Base-by-base conservation (phyloP, 352 stramenopile species). In the Elongisporangium prolatum region DNA sequence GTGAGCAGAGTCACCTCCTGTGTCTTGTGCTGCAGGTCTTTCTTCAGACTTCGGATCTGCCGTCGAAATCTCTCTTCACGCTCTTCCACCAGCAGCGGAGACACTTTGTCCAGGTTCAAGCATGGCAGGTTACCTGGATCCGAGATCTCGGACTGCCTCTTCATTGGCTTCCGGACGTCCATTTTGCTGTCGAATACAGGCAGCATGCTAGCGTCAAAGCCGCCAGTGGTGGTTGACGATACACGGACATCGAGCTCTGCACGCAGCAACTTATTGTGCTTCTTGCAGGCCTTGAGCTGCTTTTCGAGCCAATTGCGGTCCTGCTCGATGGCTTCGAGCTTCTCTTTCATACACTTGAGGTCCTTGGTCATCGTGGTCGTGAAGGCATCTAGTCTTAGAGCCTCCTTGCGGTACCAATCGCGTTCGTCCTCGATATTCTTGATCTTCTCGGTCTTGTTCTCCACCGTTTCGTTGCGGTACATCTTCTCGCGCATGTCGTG, bases 401-500 rank as follows among this genome's bases (percentile, higher is more conserved):
- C 87, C 60, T 98, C 92, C 59, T 95, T 95, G 8, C 91, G 74
- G 57, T 97, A 98, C 89, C 90, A 98, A 48, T 97, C 91, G n/a
- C 90, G 93, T 64, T 97, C 91, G 58, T 97, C 88, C 55, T 97
- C 88, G 48, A 98, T 88, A 59, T 94, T 89, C 64, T 97, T 92
- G 59, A 97, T 94, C 57, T 97, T 96, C 63, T 93, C 84, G 0
- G 72, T 89, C 62, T 93, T 93, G 75, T 91, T 93, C 59, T 91
- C 81, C 2, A 86, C 65, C 1, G 81, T 91, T 60, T 97, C 91
- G 55, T 97, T 97, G 50, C 88, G 80, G 59, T 94, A 79, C 56
- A 97, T 80, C 61, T 88, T 89, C 55, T 96, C 86, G 21, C 93
- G 86, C 61, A 95, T 88, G 40, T 97, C 88, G 28, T 97, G 87